These are phyloP conservation scores for Neurospora sp. DNA, from an alignment of 495 filamentous ascomycete genomes.

Conservation along the genomic window DNA sequence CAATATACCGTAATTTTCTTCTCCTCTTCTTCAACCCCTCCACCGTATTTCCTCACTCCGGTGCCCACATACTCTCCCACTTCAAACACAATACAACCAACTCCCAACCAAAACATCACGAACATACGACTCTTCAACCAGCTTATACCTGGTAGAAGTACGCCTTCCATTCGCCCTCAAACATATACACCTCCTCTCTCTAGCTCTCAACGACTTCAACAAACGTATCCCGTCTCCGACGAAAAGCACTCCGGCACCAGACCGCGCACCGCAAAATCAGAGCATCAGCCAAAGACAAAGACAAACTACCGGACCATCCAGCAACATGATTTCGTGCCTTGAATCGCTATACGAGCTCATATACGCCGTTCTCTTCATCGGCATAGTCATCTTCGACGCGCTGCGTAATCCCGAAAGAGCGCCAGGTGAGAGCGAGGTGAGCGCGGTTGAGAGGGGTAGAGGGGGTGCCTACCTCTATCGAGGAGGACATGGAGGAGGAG, in stretches of 20 bases:
- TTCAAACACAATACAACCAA: background rate
- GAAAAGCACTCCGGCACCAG: background rate
- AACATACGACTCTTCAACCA: background rate
- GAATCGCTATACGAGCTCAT: background rate
- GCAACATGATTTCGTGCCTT: background rate
- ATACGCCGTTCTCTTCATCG: background rate
- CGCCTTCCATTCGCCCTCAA: background rate
- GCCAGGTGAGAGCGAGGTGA: background rate
- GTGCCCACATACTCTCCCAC: background rate
- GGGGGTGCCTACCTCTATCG: background rate
- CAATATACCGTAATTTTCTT: background rate
- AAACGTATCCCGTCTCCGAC: background rate
- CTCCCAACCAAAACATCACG: background rate
- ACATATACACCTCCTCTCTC: background rate
- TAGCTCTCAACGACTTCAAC: background rate
- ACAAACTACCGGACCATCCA: background rate
- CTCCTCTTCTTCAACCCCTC: background rate
- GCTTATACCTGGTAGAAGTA: background rate
- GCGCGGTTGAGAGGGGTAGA: background rate
- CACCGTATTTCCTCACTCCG: background rate
- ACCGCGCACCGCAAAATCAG: background rate
- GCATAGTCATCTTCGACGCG: background rate
- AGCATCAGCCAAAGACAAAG: background rate
- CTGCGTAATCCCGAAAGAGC: background rate
- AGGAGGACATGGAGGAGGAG: background rate